A percentile compares a stretch with the other conserved stretches of the same genome.
Conservation (phyloP, 2,329 filamentous ascomycete genomes). For the Aschersonia sp. region DNA sequence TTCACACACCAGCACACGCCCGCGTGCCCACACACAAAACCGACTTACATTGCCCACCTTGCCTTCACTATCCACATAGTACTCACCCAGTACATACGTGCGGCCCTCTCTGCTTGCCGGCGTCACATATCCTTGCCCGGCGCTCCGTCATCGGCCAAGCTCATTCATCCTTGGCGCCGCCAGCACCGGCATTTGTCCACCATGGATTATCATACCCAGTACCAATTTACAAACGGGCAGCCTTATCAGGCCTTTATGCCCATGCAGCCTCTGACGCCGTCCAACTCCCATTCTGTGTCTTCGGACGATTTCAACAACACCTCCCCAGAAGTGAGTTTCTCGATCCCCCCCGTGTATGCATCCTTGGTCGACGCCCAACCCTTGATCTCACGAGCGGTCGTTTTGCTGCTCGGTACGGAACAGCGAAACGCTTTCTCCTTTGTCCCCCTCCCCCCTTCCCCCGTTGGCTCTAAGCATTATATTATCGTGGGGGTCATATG, state of each 20-base stretch:
- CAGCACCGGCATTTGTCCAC: constrained; percentile 1
- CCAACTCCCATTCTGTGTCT: constrained; percentile 9
- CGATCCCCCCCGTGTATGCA: background rate
- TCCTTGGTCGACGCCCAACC: background rate
- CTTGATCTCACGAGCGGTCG: background rate
- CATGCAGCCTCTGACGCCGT: constrained; percentile 38
- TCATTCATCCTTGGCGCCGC: background rate
- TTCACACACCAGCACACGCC: no score
- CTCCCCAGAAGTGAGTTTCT: constrained; percentile 3
- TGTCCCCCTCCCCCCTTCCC: no score
- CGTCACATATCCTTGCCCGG: no score
- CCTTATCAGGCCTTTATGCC: constrained; percentile 39
- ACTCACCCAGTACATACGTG: no score
- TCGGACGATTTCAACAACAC: constrained; percentile 5
- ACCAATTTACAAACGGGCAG: constrained; percentile 32
- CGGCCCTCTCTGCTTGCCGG: no score
- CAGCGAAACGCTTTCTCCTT: no score
- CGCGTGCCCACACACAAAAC: no score
- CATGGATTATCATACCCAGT: constrained; percentile 38
- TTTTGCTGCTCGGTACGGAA: no score
- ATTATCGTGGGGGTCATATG: background rate
- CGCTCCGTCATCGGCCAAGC: no score
- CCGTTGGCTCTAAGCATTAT: no score
- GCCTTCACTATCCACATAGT: no score
- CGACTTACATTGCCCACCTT: no score